A percentile compares a stretch with the other conserved stretches of the same genome.
Evolutionary conservation across 148 eudicot species (phyloP).

Genomic region (Vaccinium corymbosum): DNA sequence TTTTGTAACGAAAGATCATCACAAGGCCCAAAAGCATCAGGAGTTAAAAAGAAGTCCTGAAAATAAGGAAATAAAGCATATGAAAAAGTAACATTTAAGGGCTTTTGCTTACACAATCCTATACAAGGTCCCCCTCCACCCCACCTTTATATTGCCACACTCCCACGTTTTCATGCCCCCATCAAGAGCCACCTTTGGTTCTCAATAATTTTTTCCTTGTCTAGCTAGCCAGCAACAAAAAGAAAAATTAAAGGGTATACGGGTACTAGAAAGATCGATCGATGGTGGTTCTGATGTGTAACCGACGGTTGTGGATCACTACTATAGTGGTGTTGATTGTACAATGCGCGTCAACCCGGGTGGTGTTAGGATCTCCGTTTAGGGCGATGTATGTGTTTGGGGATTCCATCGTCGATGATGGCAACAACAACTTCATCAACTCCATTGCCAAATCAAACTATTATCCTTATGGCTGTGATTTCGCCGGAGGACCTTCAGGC

Average conservation of each 20-base stretch:
- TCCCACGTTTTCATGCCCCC: not conserved
- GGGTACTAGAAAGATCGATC: not conserved
- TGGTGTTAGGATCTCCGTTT: conserved; percentile 28
- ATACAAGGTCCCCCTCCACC: not conserved
- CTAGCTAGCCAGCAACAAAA: not conserved
- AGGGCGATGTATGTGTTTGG: conserved; percentile 69
- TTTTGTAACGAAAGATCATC: not conserved
- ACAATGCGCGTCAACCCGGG: conserved; percentile 8
- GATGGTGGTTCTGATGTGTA: not conserved
- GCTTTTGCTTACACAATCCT: conserved; percentile 4
- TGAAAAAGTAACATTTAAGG: not conserved
- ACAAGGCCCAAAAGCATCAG: not conserved
- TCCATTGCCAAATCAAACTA: conserved; percentile 69
- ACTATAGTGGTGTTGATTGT: not conserved
- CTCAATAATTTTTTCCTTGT: not conserved
- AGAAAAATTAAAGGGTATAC: not conserved
- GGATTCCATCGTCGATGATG: conserved; percentile 70
- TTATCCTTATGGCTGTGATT: conserved; percentile 76
- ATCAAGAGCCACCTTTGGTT: not conserved
- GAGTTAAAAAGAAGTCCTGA: not conserved
- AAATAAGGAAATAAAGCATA: not conserved
- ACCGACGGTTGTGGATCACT: conserved; percentile 8
- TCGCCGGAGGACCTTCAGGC: conserved; percentile 52
- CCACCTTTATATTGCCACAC: conserved; percentile 5
- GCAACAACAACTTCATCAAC: conserved; percentile 73